Evolutionary conservation across 2,329 filamentous ascomycete species (phyloP).

Genomic region (Exutisphaerella laricina): DNA sequence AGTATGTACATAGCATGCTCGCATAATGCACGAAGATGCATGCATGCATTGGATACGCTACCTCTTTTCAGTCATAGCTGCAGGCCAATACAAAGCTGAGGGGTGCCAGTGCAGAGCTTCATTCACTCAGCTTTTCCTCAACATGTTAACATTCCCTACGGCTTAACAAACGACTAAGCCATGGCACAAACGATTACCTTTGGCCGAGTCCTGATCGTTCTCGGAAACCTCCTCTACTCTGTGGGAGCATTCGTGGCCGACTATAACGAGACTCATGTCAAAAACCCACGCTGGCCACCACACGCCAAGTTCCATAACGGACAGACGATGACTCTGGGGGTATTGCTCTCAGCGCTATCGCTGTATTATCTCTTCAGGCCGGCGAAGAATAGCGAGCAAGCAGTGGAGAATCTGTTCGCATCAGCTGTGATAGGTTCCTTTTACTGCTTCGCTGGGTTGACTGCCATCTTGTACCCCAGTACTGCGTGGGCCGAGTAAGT

Average conservation of each 20-base stretch:
- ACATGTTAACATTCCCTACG: no score
- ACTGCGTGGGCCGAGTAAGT: constrained; percentile 36
- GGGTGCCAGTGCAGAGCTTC: no score
- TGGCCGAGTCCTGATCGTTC: constrained; percentile 30
- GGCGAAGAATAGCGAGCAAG: constrained; percentile 6
- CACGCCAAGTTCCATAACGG: constrained; percentile 51
- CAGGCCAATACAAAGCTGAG: no score
- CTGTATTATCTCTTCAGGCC: constrained; percentile 36
- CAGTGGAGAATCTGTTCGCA: constrained; percentile 25
- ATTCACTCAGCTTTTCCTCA: no score
- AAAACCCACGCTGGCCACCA: constrained; percentile 46
- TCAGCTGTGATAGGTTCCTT: constrained; percentile 39
- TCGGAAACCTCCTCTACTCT: constrained; percentile 31
- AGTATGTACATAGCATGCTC: no score
- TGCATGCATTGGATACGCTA: no score
- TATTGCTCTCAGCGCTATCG: constrained; percentile 36
- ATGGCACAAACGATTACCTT: constrained; percentile 17
- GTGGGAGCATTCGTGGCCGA: constrained; percentile 32
- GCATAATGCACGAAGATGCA: no score
- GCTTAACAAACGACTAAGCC: no score
- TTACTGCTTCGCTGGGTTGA: constrained; percentile 43
- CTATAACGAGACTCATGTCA: constrained; percentile 42
- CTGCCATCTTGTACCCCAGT: constrained; percentile 45
- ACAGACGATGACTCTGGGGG: constrained; percentile 47
- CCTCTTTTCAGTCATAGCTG: no score